These are phyloP conservation scores for Candida sp. DNA, from an alignment of 1,139 yeast species.

Conservation along the genomic window DNA sequence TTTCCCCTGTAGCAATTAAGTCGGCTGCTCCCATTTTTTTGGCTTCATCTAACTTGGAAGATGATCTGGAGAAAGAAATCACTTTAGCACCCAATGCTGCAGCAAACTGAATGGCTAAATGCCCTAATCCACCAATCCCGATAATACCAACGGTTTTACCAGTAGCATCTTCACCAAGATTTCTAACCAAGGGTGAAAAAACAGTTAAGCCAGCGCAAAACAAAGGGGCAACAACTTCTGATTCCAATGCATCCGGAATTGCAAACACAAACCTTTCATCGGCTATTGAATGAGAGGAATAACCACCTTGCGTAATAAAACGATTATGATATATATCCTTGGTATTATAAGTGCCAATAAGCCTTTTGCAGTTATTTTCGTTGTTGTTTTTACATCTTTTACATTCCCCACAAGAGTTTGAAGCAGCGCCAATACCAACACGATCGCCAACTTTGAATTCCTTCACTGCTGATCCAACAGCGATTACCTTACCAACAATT, in stretches of 20 bases:
- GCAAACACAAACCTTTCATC: conserved; percentile 46
- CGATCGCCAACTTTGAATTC: conserved; percentile 51
- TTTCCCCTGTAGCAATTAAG: conserved; percentile 47
- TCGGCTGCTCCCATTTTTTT: conserved; percentile 49
- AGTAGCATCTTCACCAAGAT: conserved; percentile 29
- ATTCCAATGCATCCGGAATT: conserved; percentile 41
- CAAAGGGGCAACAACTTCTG: conserved; percentile 45
- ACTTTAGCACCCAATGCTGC: conserved; percentile 59
- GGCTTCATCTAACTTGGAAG: conserved; percentile 49
- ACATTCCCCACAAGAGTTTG: conserved; percentile 48
- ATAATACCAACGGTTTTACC: conserved; percentile 49
- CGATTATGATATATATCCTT: conserved; percentile 27
- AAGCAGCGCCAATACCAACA: conserved; percentile 61
- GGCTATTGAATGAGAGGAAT: conserved; percentile 50
- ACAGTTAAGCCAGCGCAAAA: conserved; percentile 54
- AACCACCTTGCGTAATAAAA: conserved; percentile 56
- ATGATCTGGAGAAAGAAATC: conserved; percentile 49
- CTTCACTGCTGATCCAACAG: conserved; percentile 46
- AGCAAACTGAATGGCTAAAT: conserved; percentile 55
- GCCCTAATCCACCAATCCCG: conserved; percentile 63
- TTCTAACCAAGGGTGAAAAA: conserved; percentile 48
- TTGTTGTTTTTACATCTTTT: conserved; percentile 39
- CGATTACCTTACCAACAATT: conserved; percentile 51
- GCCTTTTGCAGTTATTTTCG: conserved; percentile 47
- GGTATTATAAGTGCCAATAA: conserved; percentile 43